Percentiles rank a stretch among this genome's conserved stretches.
phyloP scores from a whole-genome alignment of 306 rosid species.

The Psophocarpus tetragonolobus region DNA sequence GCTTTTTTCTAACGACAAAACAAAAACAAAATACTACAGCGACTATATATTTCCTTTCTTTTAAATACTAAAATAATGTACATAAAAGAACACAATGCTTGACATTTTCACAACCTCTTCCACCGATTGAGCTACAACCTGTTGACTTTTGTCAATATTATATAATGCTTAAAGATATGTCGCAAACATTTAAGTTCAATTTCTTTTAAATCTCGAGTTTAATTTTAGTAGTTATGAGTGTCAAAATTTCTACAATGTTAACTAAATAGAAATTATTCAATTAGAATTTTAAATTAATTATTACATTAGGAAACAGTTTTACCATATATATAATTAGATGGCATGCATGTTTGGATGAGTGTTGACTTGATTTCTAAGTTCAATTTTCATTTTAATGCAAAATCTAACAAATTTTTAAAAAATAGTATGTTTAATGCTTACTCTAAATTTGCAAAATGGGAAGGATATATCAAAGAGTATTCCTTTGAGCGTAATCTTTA shows the following conservation, averaged over 20 bases:
- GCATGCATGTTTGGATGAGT: too few species aligned
- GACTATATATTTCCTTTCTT: neutral
- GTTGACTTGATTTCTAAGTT: too few species aligned
- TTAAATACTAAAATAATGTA: neutral
- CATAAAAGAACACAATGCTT: neutral
- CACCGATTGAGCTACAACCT: too few species aligned
- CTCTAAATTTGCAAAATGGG: too few species aligned
- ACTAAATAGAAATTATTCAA: neutral
- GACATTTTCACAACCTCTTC: neutral
- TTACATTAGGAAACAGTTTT: neutral
- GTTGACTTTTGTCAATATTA: neutral
- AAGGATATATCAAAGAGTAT: too few species aligned
- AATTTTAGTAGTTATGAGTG: neutral
- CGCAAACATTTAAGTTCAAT: neutral
- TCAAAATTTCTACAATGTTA: neutral
- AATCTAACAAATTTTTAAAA: too few species aligned
- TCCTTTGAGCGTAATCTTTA: too few species aligned
- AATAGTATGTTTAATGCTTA: too few species aligned
- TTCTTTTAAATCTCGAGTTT: neutral
- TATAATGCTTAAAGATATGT: neutral
- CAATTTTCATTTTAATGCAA: too few species aligned
- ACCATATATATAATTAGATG: too few species aligned
- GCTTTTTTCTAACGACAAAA: neutral
- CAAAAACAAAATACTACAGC: neutral
- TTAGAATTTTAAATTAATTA: neutral